These are phyloP conservation scores for Crepidotus variabilis DNA, from an alignment of 768 basidiomycete species.

Conservation along the genomic window DNA sequence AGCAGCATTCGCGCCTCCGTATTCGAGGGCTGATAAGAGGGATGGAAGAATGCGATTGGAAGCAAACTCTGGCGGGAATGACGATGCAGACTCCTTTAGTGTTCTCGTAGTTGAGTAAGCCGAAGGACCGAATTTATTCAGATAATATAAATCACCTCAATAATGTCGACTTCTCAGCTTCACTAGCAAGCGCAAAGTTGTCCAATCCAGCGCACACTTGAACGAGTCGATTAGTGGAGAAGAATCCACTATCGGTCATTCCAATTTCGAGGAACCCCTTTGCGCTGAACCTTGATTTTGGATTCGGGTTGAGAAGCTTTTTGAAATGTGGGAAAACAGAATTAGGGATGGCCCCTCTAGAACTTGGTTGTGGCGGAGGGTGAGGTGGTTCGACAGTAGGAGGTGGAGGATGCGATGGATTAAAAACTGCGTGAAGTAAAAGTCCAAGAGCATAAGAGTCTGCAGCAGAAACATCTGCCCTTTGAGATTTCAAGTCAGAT, in stretches of 20 bases:
- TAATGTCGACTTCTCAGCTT: slow-evolving; percentile 72
- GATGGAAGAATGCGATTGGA: slow-evolving; percentile 87
- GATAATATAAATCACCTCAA: slow-evolving; percentile 47
- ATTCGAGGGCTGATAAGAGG: slow-evolving; percentile 73
- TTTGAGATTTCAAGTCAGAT: slow-evolving; percentile 14
- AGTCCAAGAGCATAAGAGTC: slow-evolving; percentile 91
- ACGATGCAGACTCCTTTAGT: slow-evolving; percentile 73
- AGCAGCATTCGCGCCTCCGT: slow-evolving; percentile 72
- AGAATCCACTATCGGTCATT: slow-evolving; percentile 83
- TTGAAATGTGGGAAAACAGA: slow-evolving; percentile 79
- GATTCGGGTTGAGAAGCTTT: slow-evolving; percentile 85
- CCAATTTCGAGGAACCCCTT: slow-evolving; percentile 78
- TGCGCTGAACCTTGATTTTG: slow-evolving; percentile 71
- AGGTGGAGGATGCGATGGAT: slow-evolving; percentile 72
- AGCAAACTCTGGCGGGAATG: slow-evolving; percentile 84
- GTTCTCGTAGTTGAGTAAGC: slow-evolving; percentile 39
- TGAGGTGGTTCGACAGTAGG: slow-evolving; percentile 69
- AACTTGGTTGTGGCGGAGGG: slow-evolving; percentile 71
- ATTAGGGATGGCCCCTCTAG: slow-evolving; percentile 73
- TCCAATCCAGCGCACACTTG: slow-evolving; percentile 84
- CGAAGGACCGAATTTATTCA: neutral
- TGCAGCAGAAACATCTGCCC: slow-evolving; percentile 53
- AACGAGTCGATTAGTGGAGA: slow-evolving; percentile 75
- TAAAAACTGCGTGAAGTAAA: slow-evolving; percentile 84
- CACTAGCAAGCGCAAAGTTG: slow-evolving; percentile 76